Base-by-base conservation (phyloP, 495 filamentous ascomycete species). In the Aspergillus biplanus region DNA sequence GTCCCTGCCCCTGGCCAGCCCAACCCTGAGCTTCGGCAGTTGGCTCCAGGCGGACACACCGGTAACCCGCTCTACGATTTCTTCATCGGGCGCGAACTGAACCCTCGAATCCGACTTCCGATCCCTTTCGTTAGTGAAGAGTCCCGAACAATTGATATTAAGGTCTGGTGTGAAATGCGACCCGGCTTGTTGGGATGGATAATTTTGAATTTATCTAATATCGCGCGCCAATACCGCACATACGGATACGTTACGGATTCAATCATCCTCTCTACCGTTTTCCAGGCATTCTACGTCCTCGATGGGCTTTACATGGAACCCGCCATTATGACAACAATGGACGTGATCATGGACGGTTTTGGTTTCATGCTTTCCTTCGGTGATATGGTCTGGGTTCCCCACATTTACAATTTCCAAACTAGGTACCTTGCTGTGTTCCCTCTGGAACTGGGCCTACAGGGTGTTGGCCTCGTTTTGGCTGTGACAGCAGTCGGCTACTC, bases 351-450 rank as follows among this genome's bases (percentile, higher is more conserved):
- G 69, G 95, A 99, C 69, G 96, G 95, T 13, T 97, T 98, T 68
- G 96, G 95, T 50, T 92, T 90, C 74, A 99, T 99, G 95, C 79
- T 99, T n/a, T 82, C 90, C 3, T 98, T 97, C 66, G 95, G 94
- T 37, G 95, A 98, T 69, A 82, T 97, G 5, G 91, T 89, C 67
- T 98, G 95, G 96, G 82, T 97, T 9, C 95, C 95, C 3, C 93
- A 97, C 79, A 80, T 90, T 58, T 98, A 97, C 83, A 89, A 85
- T 44, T 79, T 92, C 55, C 94, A 97, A 75, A 85, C 89, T 15
- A 86, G 92, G n/a, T 99, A 98, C 71, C 87, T 99, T 16, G 84
- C 94, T 15, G 80, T 88, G 9, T 90, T 95, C 78, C 95, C 95
- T 0, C 79, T 92, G 33, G 76, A 86, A 39, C 89, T 98, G 4